Base-by-base conservation (phyloP, 2,329 filamentous ascomycete species). In the Dryadomyces quercivorus region DNA sequence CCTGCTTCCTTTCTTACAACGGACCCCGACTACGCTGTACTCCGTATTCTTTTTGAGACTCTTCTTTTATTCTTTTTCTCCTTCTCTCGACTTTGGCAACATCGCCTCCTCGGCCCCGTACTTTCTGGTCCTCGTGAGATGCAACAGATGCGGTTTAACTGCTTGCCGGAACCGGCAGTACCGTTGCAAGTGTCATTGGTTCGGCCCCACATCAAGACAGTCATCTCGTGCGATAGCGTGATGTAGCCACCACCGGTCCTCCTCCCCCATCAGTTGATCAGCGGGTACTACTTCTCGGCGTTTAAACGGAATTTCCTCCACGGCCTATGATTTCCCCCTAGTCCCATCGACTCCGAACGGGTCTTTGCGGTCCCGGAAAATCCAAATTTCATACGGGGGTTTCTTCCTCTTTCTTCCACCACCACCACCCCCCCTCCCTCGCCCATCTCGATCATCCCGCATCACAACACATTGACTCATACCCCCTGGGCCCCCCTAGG, bases 81-180 rank as follows among this genome's bases (percentile, higher is more conserved):
- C n/a, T n/a, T n/a, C n/a, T n/a, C n/a, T n/a, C n/a, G n/a, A n/a
- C n/a, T n/a, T n/a, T n/a, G n/a, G n/a, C n/a, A n/a, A n/a, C n/a
- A n/a, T n/a, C n/a, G n/a, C n/a, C n/a, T n/a, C n/a, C n/a, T n/a
- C n/a, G n/a, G 44, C 18, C 44, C 20, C 10, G 44, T 21, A 3
- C 22, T 13, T 6, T 21, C 44, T 20, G 15, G 44, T 21, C 20
- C 20, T 20, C 44, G 10, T 22, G 20, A 46, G 3, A 46, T 6
- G 13, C 44, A 13, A 21, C 18, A 46, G 22, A 46, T 21, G 22
- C 44, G 31, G 22, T 34, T 9, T 44, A 20, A 20, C 36, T 15
- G 13, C 2, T n/a, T 20, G 52, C 45, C 52, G 52, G 45, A 49
- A 49, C 52, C 52, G 52, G 46, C 45, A 44, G 9, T 34, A 13